These are phyloP conservation scores for Mangifera indica DNA, from an alignment of 345 rosid species.

Conservation along the genomic window DNA sequence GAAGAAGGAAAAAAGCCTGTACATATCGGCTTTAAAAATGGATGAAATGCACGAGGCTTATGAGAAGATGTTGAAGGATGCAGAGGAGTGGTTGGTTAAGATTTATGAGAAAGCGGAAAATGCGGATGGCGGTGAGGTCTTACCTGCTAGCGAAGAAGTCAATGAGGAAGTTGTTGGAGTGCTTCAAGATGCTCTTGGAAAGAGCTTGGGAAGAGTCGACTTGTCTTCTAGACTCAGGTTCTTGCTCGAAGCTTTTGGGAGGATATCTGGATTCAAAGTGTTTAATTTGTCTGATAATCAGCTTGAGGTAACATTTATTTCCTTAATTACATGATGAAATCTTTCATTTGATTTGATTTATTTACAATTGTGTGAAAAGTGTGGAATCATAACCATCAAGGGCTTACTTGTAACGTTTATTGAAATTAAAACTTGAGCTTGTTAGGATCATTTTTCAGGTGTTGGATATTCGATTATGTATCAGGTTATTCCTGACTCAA, in stretches of 20 bases:
- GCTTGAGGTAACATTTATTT: slow-evolving; percentile 44
- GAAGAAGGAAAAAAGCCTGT: slow-evolving; percentile 51
- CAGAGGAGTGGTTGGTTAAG: slow-evolving; percentile 65
- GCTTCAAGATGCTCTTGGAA: slow-evolving; percentile 53
- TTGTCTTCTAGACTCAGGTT: slow-evolving; percentile 57
- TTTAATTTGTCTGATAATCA: slow-evolving; percentile 72
- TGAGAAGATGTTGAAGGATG: slow-evolving; percentile 73
- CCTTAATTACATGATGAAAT: neutral
- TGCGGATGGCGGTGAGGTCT: slow-evolving; percentile 24
- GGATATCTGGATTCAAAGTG: slow-evolving; percentile 53
- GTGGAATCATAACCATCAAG: neutral
- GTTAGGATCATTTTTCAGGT: neutral
- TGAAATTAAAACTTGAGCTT: neutral
- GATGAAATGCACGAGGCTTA: slow-evolving; percentile 81
- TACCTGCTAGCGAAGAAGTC: slow-evolving; percentile 31
- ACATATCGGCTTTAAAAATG: slow-evolving; percentile 56
- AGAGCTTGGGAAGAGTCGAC: slow-evolving; percentile 61
- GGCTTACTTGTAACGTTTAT: neutral
- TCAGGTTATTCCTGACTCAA: slow-evolving; percentile 85
- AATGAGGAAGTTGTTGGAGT: slow-evolving; percentile 61
- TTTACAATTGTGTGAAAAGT: too few relatives aligned
- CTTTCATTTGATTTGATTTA: too few relatives aligned
- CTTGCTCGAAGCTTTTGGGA: slow-evolving; percentile 85
- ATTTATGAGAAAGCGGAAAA: slow-evolving; percentile 63
- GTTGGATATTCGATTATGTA: neutral